phyloP scores from a whole-genome alignment of 2,329 filamentous ascomycete species.

The Fusarium penzigii region DNA sequence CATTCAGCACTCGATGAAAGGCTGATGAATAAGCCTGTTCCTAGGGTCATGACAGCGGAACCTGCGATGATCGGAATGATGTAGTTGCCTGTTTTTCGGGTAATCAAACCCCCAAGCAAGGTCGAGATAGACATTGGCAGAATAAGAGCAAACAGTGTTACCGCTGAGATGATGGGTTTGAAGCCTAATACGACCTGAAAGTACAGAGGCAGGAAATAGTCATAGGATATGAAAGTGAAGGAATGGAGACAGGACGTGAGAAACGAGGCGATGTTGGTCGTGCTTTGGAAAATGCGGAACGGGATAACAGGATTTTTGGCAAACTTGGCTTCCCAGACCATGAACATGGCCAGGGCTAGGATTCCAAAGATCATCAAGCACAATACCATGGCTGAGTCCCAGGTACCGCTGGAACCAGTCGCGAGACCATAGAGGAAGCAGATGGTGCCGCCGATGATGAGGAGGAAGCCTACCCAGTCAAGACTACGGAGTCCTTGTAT shows the following conservation, averaged over 20 bases:
- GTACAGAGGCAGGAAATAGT: constrained; percentile 82
- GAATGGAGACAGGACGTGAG: constrained; percentile 70
- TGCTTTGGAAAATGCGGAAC: constrained; percentile 64
- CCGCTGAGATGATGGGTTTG: constrained; percentile 68
- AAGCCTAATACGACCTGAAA: constrained; percentile 74
- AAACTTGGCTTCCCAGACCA: constrained; percentile 69
- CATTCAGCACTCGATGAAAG: constrained; percentile 55
- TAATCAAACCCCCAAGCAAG: constrained; percentile 54
- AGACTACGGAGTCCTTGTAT: constrained; percentile 62
- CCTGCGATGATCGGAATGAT: constrained; percentile 59
- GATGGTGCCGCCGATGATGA: constrained; percentile 75
- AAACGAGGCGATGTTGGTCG: constrained; percentile 67
- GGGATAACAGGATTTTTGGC: constrained; percentile 81
- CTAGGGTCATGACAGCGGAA: constrained; percentile 60
- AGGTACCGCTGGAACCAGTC: constrained; percentile 76
- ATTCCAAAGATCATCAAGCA: constrained; percentile 76
- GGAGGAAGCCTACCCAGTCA: constrained; percentile 55
- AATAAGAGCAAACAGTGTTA: constrained; percentile 73
- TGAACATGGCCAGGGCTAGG: constrained; percentile 63
- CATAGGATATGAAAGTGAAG: constrained; percentile 72
- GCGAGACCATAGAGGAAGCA: constrained; percentile 87
- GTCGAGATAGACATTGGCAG: constrained; percentile 66
- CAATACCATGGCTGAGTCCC: constrained; percentile 72
- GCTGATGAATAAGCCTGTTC: constrained; percentile 63
- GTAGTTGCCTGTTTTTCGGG: constrained; percentile 66